Conservation (phyloP, 2,329 filamentous ascomycete genomes). For the Raffaelea arxii region DNA sequence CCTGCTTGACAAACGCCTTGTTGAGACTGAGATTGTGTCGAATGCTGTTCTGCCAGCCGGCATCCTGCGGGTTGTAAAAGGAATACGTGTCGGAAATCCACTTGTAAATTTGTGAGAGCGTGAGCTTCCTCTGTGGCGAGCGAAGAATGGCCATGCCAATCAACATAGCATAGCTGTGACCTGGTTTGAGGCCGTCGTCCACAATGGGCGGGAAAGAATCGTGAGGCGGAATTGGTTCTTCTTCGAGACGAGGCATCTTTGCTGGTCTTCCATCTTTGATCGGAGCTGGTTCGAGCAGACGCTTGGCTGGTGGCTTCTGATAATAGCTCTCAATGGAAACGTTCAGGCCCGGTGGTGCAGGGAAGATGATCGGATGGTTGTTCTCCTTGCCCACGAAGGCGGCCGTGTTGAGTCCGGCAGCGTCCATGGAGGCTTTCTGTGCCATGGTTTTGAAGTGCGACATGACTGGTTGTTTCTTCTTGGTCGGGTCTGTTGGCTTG, state of each 20-base stretch:
- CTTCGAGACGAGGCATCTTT: slow-evolving; percentile 61
- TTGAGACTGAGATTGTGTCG: slow-evolving; percentile 95
- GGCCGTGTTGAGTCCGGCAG: slow-evolving; percentile 17
- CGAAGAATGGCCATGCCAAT: slow-evolving; percentile 96
- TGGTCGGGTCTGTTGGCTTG: slow-evolving; percentile 55
- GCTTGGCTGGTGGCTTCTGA: slow-evolving; percentile 44
- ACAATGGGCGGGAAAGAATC: slow-evolving; percentile 72
- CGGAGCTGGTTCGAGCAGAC: slow-evolving; percentile 64
- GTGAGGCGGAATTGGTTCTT: slow-evolving; percentile 52
- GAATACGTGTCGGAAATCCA: slow-evolving; percentile 96
- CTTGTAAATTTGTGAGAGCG: slow-evolving; percentile 93
- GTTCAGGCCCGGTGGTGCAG: slow-evolving; percentile 35
- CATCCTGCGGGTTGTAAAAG: slow-evolving; percentile 76
- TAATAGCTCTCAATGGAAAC: slow-evolving; percentile 43
- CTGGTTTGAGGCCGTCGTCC: slow-evolving; percentile 83
- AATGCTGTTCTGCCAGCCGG: slow-evolving; percentile 98
- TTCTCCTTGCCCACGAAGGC: slow-evolving; percentile 46
- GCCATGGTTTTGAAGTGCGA: slow-evolving; percentile 49
- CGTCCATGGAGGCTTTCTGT: slow-evolving; percentile 40
- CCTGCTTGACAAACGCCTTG: slow-evolving; percentile 93
- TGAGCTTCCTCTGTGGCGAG: slow-evolving; percentile 72
- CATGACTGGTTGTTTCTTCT: slow-evolving; percentile 53
- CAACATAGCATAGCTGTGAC: slow-evolving; percentile 86
- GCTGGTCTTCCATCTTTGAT: slow-evolving; percentile 55
- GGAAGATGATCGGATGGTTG: slow-evolving; percentile 37